A percentile compares a stretch with the other conserved stretches of the same genome.
These are phyloP conservation scores for Ceriops tagal DNA, from an alignment of 345 rosid species.

Conservation along the genomic window DNA sequence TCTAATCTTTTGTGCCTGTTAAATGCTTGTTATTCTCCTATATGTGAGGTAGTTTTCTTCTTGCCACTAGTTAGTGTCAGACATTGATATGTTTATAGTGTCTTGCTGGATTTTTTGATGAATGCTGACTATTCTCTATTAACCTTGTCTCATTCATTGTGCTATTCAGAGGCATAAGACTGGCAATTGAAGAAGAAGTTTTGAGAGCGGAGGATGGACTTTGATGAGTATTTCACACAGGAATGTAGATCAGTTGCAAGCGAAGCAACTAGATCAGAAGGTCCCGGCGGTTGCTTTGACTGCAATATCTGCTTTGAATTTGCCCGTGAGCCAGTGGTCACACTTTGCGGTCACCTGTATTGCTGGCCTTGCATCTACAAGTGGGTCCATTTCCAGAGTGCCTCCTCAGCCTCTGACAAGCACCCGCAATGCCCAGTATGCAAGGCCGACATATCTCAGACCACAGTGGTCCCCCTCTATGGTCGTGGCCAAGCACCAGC, in stretches of 20 bases:
- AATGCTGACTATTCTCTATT: not conserved
- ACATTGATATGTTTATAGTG: not conserved
- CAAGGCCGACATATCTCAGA: slow-evolving; percentile 72
- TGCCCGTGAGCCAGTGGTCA: slow-evolving; percentile 84
- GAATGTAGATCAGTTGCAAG: slow-evolving; percentile 42
- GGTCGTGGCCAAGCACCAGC: slow-evolving; percentile 56
- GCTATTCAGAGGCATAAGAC: too few relatives aligned
- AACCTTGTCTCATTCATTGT: too few relatives aligned
- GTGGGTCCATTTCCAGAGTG: slow-evolving; percentile 75
- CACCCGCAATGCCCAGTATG: slow-evolving; percentile 87
- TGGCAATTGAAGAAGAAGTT: not conserved
- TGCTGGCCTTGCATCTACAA: slow-evolving; percentile 98
- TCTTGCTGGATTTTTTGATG: too few relatives aligned
- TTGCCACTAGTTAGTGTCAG: not conserved
- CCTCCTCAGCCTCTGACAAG: slow-evolving; percentile 53
- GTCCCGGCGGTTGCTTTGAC: slow-evolving; percentile 61
- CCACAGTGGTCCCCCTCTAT: slow-evolving; percentile 86
- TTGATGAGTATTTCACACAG: slow-evolving; percentile 38
- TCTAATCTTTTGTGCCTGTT: not conserved
- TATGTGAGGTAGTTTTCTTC: not conserved
- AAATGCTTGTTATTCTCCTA: slow-evolving; percentile 7
- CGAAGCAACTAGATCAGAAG: slow-evolving; percentile 24
- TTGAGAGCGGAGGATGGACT: slow-evolving; percentile 35
- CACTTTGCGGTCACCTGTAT: slow-evolving; percentile 91
- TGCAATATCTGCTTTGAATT: slow-evolving; percentile 85